phyloP scores from a whole-genome alignment of 805 yeast genomes.

The Schizosaccharomyces japonicus region DNA sequence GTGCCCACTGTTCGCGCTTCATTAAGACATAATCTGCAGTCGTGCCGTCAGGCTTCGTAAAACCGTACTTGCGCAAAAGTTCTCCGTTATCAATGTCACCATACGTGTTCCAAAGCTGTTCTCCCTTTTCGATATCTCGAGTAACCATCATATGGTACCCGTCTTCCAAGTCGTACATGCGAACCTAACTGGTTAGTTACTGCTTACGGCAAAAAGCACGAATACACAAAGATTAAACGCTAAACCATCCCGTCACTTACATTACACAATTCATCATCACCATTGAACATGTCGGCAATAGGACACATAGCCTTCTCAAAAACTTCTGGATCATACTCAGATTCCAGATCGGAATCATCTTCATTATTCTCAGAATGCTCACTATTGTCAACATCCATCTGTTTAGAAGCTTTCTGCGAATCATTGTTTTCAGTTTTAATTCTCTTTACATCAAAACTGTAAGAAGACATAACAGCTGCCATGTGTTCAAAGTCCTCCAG shows the following conservation, averaged over 20 bases:
- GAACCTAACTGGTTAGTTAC: slow-evolving; percentile 11
- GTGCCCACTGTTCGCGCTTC: neutral
- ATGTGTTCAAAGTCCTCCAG: slow-evolving; percentile 40
- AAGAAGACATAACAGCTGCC: slow-evolving; percentile 68
- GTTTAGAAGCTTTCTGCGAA: slow-evolving; percentile 11
- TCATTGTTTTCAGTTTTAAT: neutral
- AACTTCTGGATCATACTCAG: slow-evolving; percentile 10
- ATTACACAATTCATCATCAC: slow-evolving; percentile 55
- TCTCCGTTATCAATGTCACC: slow-evolving; percentile 87
- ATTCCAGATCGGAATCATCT: slow-evolving; percentile 1
- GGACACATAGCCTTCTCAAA: slow-evolving; percentile 64
- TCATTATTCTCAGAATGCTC: neutral
- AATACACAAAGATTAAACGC: slow-evolving; percentile 12
- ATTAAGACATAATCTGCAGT: neutral
- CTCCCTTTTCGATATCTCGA: slow-evolving; percentile 33
- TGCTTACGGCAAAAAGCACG: neutral
- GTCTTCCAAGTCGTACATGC: slow-evolving; percentile 12
- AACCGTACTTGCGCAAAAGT: slow-evolving; percentile 71
- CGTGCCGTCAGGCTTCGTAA: slow-evolving; percentile 42
- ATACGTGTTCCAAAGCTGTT: slow-evolving; percentile 68
- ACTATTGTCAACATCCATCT: slow-evolving; percentile 6
- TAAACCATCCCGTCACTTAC: slow-evolving; percentile 37
- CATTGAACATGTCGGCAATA: slow-evolving; percentile 71
- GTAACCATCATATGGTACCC: slow-evolving; percentile 49
- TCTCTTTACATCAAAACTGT: slow-evolving; percentile 60